These are phyloP conservation scores for Xylaria digitata DNA, from an alignment of 2,329 filamentous ascomycete species.

Conservation along the genomic window DNA sequence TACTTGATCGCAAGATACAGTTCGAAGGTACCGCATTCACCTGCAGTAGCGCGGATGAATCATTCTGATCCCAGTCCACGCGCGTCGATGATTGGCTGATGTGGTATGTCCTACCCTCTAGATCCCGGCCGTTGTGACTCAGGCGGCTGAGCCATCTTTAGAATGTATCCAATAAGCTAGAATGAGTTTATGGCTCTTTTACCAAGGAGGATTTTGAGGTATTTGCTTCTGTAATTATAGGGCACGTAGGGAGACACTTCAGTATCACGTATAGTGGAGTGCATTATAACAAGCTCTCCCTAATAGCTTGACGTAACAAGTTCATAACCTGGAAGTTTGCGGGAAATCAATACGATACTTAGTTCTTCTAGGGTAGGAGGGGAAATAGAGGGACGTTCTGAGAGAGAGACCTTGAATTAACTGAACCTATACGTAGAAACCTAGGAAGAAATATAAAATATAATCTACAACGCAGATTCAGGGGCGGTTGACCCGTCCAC, in stretches of 20 bases:
- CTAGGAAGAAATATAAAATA: background rate
- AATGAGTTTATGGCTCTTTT: background rate
- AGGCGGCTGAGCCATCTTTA: slow-evolving; percentile 13
- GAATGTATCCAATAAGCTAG: background rate
- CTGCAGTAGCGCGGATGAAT: slow-evolving; percentile 44
- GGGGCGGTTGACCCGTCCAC: slow-evolving; percentile 46
- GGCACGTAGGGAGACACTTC: too few relatives aligned
- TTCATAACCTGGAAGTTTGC: background rate
- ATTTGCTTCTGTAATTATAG: too few relatives aligned
- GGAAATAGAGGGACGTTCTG: background rate
- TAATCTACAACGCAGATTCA: background rate
- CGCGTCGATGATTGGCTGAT: slow-evolving; percentile 39
- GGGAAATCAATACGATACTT: background rate
- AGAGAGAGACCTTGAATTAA: background rate
- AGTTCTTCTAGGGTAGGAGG: background rate
- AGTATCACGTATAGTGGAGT: too few relatives aligned
- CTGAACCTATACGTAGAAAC: background rate
- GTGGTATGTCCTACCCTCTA: background rate
- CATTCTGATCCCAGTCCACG: slow-evolving; percentile 41
- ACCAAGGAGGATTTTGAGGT: too few relatives aligned
- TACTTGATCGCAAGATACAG: too few relatives aligned
- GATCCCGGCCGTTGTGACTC: background rate
- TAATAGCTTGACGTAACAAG: too few relatives aligned
- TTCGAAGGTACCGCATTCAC: background rate
- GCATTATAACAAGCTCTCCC: too few relatives aligned